Evolutionary conservation across 1,284 basidiomycete species (phyloP).

Genomic region (Heliocybe sulcata): DNA sequence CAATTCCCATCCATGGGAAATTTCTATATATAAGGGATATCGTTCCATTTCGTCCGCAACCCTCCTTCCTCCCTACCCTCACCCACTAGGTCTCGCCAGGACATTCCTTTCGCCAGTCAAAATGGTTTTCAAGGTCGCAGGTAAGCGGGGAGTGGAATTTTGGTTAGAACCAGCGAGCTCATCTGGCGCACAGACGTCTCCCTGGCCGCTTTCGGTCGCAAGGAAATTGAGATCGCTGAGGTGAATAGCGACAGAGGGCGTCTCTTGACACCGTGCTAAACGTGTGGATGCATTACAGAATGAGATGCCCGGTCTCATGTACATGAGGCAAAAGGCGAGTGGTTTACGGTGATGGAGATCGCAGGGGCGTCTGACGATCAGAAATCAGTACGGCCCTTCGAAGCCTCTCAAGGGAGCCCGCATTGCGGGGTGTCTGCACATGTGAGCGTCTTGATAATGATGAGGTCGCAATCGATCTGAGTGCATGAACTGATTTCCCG

Average conservation of each 20-base stretch:
- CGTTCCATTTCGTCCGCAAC: conserved; percentile 3
- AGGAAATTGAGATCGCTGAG: conserved; percentile 98
- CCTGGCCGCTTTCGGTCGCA: conserved; percentile 94
- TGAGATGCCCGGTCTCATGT: conserved; percentile 94
- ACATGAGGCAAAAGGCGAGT: conserved; percentile 75
- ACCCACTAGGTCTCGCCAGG: conserved; percentile 11
- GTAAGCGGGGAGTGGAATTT: conserved; percentile 27
- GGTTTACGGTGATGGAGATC: neutral
- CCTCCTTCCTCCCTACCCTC: conserved; percentile 28
- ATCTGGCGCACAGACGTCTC: conserved; percentile 67
- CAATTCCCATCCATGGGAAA: neutral
- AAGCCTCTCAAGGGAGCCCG: conserved; percentile 94
- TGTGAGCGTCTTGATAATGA: conserved; percentile 40
- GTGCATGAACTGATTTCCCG: neutral
- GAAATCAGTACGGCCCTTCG: conserved; percentile 61
- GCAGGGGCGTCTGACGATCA: conserved; percentile 2
- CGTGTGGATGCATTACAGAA: conserved; percentile 35
- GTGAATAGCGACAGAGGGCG: conserved; percentile 26
- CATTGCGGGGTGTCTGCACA: conserved; percentile 96
- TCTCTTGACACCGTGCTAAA: neutral
- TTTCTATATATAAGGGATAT: neutral
- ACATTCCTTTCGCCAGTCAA: conserved; percentile 23
- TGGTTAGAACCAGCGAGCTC: conserved; percentile 3
- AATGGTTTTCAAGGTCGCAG: conserved; percentile 84
- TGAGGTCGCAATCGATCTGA: neutral